Percentiles rank a stretch among this genome's conserved stretches.
phyloP scores from a whole-genome alignment of 192 early-diverging fungal genomes.

The Coemansia sp. region DNA sequence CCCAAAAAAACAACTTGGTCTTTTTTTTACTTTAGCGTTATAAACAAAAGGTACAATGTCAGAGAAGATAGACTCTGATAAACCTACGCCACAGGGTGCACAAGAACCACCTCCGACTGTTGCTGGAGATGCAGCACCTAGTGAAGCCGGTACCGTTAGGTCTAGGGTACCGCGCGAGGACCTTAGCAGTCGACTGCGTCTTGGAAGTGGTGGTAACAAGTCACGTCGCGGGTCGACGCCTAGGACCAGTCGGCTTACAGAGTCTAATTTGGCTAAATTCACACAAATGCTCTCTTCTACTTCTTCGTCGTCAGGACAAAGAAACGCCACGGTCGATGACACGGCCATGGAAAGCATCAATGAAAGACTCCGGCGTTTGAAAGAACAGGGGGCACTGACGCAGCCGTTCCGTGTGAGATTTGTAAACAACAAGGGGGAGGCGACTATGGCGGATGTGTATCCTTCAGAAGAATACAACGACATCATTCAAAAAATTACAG shows the following conservation, averaged over 20 bases:
- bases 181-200: conserved; percentile 5
- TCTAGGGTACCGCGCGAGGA: conserved; percentile 16
- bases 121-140: background rate
- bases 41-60: background rate
- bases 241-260: conserved; percentile 17
- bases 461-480: conserved; percentile 33
- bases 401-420: conserved; percentile 43
- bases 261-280: conserved; percentile 7
- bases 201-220: conserved; percentile 36
- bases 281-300: conserved; percentile 2
- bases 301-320: conserved; percentile 6
- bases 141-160: conserved; percentile 1
- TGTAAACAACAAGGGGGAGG: conserved; percentile 34
- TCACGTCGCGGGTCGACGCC: conserved; percentile 31
- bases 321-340: background rate
- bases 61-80: conserved; percentile 1
- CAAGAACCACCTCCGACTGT: conserved; percentile 3
- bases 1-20: background rate
- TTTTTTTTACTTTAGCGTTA: background rate
- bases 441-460: conserved; percentile 41
- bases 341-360: conserved; percentile 17
- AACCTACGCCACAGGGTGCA: too few species aligned
- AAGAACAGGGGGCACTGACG: conserved; percentile 6
- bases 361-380: conserved; percentile 19
- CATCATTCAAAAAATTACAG: conserved; percentile 24